phyloP scores from a whole-genome alignment of 1,139 yeast genomes.

The Geotrichum candidum region DNA sequence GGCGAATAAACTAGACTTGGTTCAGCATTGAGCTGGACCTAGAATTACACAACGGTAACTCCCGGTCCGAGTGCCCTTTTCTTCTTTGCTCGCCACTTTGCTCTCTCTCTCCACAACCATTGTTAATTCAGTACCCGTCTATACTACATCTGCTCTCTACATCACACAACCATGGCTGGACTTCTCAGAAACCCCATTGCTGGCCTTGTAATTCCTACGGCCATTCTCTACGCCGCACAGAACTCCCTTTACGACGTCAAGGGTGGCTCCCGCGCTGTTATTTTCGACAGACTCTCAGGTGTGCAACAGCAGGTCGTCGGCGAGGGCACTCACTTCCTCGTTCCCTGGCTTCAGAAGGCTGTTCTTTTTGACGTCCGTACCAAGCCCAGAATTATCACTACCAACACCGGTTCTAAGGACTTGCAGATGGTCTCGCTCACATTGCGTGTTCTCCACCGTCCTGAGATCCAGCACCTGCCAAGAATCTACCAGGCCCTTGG shows the following conservation, averaged over 20 bases:
- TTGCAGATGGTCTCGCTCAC: slow-evolving; percentile 93
- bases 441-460: slow-evolving; percentile 87
- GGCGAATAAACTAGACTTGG: no score
- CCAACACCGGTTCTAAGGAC: slow-evolving; percentile 96
- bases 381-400: slow-evolving; percentile 80
- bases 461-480: slow-evolving; percentile 79
- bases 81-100: background rate
- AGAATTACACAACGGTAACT: background rate
- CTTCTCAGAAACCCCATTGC: slow-evolving; percentile 15
- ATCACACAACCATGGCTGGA: slow-evolving; percentile 10
- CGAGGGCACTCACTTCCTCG: slow-evolving; percentile 91
- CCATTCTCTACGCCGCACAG: slow-evolving; percentile 26
- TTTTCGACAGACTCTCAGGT: slow-evolving; percentile 87
- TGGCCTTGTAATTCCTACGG: slow-evolving; percentile 30
- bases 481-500: slow-evolving; percentile 85
- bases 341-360: slow-evolving; percentile 96
- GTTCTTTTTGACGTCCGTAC: slow-evolving; percentile 88
- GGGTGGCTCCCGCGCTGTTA: slow-evolving; percentile 94
- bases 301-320: slow-evolving; percentile 85
- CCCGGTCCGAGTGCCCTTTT: background rate
- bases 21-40: slow-evolving; percentile 1
- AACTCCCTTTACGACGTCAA: slow-evolving; percentile 67
- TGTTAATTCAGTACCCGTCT: background rate
- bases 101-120: background rate
- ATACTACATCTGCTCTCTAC: background rate